Evolutionary conservation across 2,329 filamentous ascomycete genomes (phyloP), one percentile per base, ranked within the genome.

Genomic region (Lanzia echinophila): DNA sequence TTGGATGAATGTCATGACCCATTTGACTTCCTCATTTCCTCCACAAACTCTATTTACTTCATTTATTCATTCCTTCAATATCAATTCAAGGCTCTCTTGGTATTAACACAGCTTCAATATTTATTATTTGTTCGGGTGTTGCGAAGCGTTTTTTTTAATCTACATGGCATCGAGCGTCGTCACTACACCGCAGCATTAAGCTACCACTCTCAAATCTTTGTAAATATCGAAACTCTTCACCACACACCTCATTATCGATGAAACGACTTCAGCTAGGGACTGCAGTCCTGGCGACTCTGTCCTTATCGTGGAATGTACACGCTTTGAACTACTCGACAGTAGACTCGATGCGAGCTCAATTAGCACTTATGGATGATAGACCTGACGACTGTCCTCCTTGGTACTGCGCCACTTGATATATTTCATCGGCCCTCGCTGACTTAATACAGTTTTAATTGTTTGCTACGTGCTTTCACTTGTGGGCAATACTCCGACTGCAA

Each of bases 401-500:
- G 83, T 87, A 71, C 62, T 73, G 69, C 68, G 13, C 70, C 43
- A 39, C 34, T 17, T 4, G 13, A 28, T 47, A 13, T 41, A 34
- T 32, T 17, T 41, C 43, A 41, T 33, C 15, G 24, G 15, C 6
- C 12, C 17, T 48, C 19, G 11, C 58, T 66, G 48, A 65, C 48
- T 28, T 36, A 2, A 44, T 8, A 36, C 60, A 92, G 94, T 76
- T 99, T 99, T 79, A 97, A 99, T 80, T 99, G 94, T 74, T 87
- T 96, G 55, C 81, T 99, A 15, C 91, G 94, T 28, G 89, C 88
- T 58, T 95, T 96, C 70, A 84, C 83, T 58, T 99, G 94, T 71
- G 84, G 88, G 58, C 94, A 99, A 72, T 99, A 87, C 69, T 87
- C 90, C 34, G 79, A 83, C 33, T 99, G 94, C 71, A 95, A 94